These are phyloP conservation scores for Dothistroma septosporum DNA, from an alignment of 2,329 filamentous ascomycete species.

Conservation along the genomic window DNA sequence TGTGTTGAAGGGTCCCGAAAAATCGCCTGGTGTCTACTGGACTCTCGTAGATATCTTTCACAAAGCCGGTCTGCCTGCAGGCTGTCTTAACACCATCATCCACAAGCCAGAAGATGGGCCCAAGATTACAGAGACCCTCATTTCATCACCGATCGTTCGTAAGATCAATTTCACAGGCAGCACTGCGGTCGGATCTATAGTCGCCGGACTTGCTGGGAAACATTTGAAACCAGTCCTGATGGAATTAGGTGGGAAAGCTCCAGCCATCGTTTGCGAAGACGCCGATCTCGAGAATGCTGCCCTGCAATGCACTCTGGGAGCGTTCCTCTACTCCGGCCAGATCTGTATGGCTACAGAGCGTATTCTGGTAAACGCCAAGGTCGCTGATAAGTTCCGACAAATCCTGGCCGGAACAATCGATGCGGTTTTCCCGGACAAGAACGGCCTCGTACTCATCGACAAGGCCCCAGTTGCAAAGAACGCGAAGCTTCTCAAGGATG, in stretches of 20 bases:
- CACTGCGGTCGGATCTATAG: conserved; percentile 64
- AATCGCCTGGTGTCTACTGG: conserved; percentile 53
- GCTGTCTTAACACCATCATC: conserved; percentile 67
- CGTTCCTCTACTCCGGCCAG: conserved; percentile 69
- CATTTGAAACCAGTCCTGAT: conserved; percentile 72
- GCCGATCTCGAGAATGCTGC: conserved; percentile 70
- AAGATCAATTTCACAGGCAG: conserved; percentile 76
- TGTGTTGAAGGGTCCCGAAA: conserved; percentile 66
- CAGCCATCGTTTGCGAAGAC: conserved; percentile 71
- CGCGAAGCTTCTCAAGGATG: conserved; percentile 52
- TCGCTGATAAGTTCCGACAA: conserved; percentile 52
- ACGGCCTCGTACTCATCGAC: conserved; percentile 39
- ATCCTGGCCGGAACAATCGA: conserved; percentile 47
- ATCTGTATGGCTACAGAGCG: conserved; percentile 82
- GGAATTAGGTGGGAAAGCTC: conserved; percentile 77
- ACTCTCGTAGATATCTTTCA: conserved; percentile 58
- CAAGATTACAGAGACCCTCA: conserved; percentile 60
- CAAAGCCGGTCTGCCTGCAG: conserved; percentile 69
- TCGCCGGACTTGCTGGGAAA: conserved; percentile 64
- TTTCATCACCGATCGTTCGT: conserved; percentile 61
- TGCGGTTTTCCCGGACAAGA: conserved; percentile 43
- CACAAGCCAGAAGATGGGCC: conserved; percentile 58
- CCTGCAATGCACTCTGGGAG: conserved; percentile 60
- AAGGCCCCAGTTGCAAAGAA: conserved; percentile 49
- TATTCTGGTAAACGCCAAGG: conserved; percentile 42